Percentiles rank a stretch among this genome's conserved stretches.
Conservation (phyloP, 2,329 filamentous ascomycete genomes). For the Microcera coccophila region DNA sequence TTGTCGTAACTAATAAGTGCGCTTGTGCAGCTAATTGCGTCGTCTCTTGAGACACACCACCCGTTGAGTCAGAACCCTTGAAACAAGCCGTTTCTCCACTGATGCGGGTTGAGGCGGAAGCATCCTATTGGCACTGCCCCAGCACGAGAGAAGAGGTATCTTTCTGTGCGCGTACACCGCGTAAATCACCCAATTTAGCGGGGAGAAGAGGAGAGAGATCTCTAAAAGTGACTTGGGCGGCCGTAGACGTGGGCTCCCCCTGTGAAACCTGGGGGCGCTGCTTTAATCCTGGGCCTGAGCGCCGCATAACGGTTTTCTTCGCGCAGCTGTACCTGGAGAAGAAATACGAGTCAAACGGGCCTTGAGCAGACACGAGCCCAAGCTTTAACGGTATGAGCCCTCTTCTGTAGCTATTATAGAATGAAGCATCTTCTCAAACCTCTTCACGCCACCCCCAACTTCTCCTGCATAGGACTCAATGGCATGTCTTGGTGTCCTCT, state of each 20-base stretch:
- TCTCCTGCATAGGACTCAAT: background rate
- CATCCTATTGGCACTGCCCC: slow-evolving; percentile 19
- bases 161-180: slow-evolving; percentile 24
- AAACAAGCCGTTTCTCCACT: slow-evolving; percentile 13
- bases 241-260: slow-evolving; percentile 5
- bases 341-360: background rate
- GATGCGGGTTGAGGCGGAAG: slow-evolving; percentile 8
- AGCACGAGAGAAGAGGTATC: slow-evolving; percentile 18
- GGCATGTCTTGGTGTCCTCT: background rate
- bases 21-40: background rate
- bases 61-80: slow-evolving; percentile 11
- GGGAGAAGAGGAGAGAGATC: slow-evolving; percentile 21
- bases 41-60: slow-evolving; percentile 2
- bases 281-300: no score
- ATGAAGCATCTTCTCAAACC: background rate
- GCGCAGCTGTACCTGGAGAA: no score
- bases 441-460: background rate
- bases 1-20: background rate
- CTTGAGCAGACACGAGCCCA: background rate
- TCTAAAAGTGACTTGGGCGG: slow-evolving; percentile 19
- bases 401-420: no score
- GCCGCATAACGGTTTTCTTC: no score
- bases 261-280: slow-evolving; percentile 19
- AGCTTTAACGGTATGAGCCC: background rate
- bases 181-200: slow-evolving; percentile 19